These are phyloP conservation scores for Arxiozyma telluris DNA, from an alignment of 1,139 yeast genomes.

Conservation along the genomic window DNA sequence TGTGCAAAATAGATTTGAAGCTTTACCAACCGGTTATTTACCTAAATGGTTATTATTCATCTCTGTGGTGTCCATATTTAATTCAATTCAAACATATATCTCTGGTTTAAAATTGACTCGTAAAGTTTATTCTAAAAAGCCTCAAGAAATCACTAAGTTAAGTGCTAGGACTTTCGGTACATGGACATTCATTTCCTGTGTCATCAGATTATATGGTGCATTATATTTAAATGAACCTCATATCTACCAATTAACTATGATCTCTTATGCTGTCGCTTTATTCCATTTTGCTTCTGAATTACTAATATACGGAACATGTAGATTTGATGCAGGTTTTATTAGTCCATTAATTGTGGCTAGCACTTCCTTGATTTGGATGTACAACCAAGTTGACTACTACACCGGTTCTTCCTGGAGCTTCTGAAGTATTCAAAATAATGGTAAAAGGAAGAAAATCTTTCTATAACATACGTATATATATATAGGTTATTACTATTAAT, in stretches of 20 bases:
- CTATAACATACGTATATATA: not conserved
- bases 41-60: constrained; percentile 71
- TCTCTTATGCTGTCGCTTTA: constrained; percentile 78
- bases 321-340: constrained; percentile 74
- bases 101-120: constrained; percentile 67
- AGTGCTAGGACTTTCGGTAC: constrained; percentile 96
- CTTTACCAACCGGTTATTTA: constrained; percentile 34
- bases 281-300: constrained; percentile 79
- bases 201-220: constrained; percentile 83
- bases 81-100: constrained; percentile 79
- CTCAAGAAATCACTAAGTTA: constrained; percentile 58
- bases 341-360: constrained; percentile 78
- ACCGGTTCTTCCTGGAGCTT: constrained; percentile 20
- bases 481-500: not conserved
- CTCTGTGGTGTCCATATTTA: constrained; percentile 82
- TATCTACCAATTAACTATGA: constrained; percentile 68
- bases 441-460: not conserved
- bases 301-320: constrained; percentile 68
- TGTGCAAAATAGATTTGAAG: constrained; percentile 17
- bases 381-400: constrained; percentile 46
- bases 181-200: constrained; percentile 85
- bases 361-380: constrained; percentile 53
- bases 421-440: not conserved
- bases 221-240: constrained; percentile 58
- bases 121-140: constrained; percentile 64